Evolutionary conservation across 2,329 filamentous ascomycete species (phyloP).

Genomic region (Sporothrix pseudoabietina): DNA sequence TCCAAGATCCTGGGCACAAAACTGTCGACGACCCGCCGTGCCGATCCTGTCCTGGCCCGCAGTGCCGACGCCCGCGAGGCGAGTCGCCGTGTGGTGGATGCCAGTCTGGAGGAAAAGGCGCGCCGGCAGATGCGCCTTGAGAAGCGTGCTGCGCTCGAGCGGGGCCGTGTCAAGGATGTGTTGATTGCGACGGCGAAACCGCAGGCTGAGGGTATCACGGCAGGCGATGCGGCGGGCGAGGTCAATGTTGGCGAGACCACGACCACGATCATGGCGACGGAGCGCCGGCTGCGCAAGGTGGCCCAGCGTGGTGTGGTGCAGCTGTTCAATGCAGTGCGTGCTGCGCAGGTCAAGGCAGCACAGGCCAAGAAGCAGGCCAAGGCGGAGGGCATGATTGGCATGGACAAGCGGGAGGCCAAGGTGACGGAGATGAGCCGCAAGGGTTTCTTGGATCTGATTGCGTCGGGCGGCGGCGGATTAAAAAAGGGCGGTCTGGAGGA

Average conservation of each 20-base stretch:
- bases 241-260: constrained; percentile 53
- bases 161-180: constrained; percentile 86
- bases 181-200: constrained; percentile 54
- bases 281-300: constrained; percentile 80
- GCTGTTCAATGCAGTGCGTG: constrained; percentile 92
- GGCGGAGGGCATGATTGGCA: constrained; percentile 75
- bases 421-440: constrained; percentile 96
- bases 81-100: constrained; percentile 71
- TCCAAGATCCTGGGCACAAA: constrained; percentile 91
- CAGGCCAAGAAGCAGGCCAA: constrained; percentile 71
- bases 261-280: constrained; percentile 64
- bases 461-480: constrained; percentile 60
- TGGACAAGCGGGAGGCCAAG: constrained; percentile 79
- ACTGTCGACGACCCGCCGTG: constrained; percentile 75
- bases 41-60: constrained; percentile 88
- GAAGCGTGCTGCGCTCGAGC: constrained; percentile 76
- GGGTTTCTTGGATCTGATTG: constrained; percentile 90
- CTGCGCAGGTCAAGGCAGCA: constrained; percentile 85
- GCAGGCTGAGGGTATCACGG: neutral
- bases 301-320: constrained; percentile 93
- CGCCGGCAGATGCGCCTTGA: constrained; percentile 77
- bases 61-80: constrained; percentile 73
- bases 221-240: constrained; percentile 37
- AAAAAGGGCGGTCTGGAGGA: constrained; percentile 63
- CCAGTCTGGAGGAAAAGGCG: constrained; percentile 79